Evolutionary conservation across 352 stramenopile species (phyloP).

Genomic region (Pythium myriotylum): DNA sequence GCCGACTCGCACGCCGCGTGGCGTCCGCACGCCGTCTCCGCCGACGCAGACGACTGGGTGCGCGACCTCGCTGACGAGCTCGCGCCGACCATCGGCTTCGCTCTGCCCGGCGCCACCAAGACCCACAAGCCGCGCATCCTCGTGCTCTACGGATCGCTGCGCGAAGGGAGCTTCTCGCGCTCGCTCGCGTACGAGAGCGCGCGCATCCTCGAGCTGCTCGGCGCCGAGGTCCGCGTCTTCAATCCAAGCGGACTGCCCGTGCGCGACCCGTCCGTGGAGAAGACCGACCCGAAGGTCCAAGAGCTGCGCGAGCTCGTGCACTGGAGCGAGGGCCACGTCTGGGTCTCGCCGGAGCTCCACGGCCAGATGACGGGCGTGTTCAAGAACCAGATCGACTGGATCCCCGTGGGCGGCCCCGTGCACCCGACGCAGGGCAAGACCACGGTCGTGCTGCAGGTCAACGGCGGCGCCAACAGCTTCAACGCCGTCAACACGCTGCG

Average conservation of each 20-base stretch:
- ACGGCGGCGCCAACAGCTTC: slow-evolving; percentile 50
- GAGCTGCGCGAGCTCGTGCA: slow-evolving; percentile 58
- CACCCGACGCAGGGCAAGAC: slow-evolving; percentile 57
- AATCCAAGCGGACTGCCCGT: slow-evolving; percentile 46
- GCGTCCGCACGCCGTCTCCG: slow-evolving; percentile 25
- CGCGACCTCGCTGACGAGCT: slow-evolving; percentile 25
- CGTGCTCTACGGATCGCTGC: slow-evolving; percentile 61
- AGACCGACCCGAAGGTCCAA: slow-evolving; percentile 53
- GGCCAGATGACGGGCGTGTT: slow-evolving; percentile 65
- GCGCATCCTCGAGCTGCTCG: slow-evolving; percentile 57
- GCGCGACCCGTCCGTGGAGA: slow-evolving; percentile 52
- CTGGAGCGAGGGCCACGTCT: slow-evolving; percentile 71
- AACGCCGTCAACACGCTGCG: slow-evolving; percentile 64
- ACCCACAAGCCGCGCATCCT: slow-evolving; percentile 47
- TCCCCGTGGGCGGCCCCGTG: slow-evolving; percentile 57
- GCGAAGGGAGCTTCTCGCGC: slow-evolving; percentile 46
- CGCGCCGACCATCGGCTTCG: slow-evolving; percentile 9
- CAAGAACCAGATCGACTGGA: slow-evolving; percentile 81
- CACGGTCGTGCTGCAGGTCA: slow-evolving; percentile 52
- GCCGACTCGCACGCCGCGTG: slow-evolving; percentile 4
- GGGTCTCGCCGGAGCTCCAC: slow-evolving; percentile 66
- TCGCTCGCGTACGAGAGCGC: slow-evolving; percentile 65
- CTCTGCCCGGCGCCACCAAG: slow-evolving; percentile 21
- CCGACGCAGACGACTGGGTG: slow-evolving; percentile 27
- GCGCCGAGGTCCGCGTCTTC: slow-evolving; percentile 57